These are phyloP conservation scores for Lecanoromycetidae sp. DNA, from an alignment of 2,329 filamentous ascomycete genomes.

Conservation along the genomic window DNA sequence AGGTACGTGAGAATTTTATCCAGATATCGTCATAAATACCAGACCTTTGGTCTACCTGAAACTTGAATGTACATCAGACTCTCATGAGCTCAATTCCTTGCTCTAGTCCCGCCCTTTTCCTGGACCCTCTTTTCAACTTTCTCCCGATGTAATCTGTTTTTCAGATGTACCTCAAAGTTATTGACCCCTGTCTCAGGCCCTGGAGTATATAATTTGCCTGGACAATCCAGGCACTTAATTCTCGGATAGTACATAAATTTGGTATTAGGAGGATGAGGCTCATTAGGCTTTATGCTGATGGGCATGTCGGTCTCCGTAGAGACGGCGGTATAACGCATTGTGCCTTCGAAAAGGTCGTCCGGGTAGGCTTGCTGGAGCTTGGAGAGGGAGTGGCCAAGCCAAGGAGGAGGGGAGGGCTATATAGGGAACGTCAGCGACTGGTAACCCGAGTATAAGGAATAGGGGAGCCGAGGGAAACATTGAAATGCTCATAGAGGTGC, in stretches of 20 bases:
- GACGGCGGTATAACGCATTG: constrained; percentile 81
- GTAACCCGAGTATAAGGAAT: neutral
- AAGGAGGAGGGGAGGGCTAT: constrained; percentile 67
- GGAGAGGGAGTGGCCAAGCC: constrained; percentile 66
- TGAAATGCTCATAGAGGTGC: no score
- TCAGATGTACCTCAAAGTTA: constrained; percentile 88
- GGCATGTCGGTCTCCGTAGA: constrained; percentile 58
- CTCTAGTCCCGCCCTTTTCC: neutral
- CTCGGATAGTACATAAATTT: constrained; percentile 77
- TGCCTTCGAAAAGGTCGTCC: constrained; percentile 71
- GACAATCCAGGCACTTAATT: constrained; percentile 85
- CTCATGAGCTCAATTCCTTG: neutral
- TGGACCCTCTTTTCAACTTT: constrained; percentile 46
- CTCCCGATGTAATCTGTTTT: constrained; percentile 68
- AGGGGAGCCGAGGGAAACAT: no score
- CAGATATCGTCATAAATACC: no score
- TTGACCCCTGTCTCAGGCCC: constrained; percentile 72
- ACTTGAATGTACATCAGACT: no score
- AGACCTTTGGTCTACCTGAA: no score
- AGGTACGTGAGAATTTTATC: no score
- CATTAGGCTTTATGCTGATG: constrained; percentile 39
- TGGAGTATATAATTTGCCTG: constrained; percentile 85
- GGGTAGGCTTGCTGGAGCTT: constrained; percentile 60
- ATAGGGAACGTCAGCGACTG: neutral
- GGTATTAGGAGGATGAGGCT: constrained; percentile 43